phyloP scores from a whole-genome alignment of 2,329 filamentous ascomycete species.

The Colletotrichum lentis region DNA sequence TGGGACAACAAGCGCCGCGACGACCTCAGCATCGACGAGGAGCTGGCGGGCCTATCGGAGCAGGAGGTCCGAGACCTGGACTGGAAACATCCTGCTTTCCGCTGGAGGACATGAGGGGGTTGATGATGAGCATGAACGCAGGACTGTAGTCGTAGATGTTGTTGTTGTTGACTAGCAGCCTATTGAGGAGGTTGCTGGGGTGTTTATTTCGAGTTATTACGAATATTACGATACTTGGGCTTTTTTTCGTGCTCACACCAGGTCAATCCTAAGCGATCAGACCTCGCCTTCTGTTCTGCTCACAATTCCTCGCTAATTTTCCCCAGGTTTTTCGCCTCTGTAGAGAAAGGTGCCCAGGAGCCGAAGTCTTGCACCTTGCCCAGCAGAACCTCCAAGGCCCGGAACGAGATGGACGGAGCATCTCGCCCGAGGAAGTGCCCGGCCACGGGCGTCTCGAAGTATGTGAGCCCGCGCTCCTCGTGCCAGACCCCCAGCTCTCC shows the following conservation, averaged over 20 bases:
- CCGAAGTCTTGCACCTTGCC: constrained; percentile 65
- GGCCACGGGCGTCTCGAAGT: constrained; percentile 66
- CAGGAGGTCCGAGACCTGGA: constrained; percentile 68
- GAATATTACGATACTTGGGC: too few relatives aligned
- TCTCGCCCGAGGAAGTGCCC: constrained; percentile 78
- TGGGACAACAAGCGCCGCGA: constrained; percentile 67
- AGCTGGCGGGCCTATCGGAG: constrained; percentile 63
- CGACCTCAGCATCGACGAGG: constrained; percentile 61
- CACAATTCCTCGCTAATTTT: neutral
- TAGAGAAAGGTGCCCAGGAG: neutral
- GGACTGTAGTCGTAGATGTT: neutral
- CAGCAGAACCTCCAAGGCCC: constrained; percentile 78
- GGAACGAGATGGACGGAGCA: constrained; percentile 71
- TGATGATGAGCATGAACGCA: neutral
- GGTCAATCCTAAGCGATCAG: too few relatives aligned
- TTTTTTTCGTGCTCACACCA: too few relatives aligned
- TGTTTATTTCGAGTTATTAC: too few relatives aligned
- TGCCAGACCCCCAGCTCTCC: constrained; percentile 75
- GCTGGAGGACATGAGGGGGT: constrained; percentile 55
- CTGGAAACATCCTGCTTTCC: constrained; percentile 73
- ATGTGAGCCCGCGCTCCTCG: constrained; percentile 79
- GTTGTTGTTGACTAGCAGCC: too few relatives aligned
- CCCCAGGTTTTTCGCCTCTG: too few relatives aligned
- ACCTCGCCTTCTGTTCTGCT: too few relatives aligned
- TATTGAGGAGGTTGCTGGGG: too few relatives aligned